Evolutionary conservation across 768 basidiomycete genomes (phyloP), one percentile per base, ranked within the genome.

Genomic region (Xerocomus brunneocitrinus): DNA sequence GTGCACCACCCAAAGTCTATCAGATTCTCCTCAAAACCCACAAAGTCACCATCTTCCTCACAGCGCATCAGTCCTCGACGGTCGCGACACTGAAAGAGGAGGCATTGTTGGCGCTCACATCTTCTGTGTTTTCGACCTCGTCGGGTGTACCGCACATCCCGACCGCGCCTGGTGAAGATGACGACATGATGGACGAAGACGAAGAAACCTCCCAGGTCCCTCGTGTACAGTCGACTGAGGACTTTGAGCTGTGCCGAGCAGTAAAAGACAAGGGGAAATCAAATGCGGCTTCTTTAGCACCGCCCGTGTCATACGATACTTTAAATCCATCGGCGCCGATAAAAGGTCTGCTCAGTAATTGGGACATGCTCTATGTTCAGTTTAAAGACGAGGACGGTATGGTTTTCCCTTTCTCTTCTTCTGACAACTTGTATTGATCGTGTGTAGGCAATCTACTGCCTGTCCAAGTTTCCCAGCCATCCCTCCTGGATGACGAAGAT

Each of bases 21-120:
- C 82, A 87, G 50, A 62, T 90, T 16, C 74, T 82, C n/a, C 67
- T 89, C 58, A 88, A 86, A 62, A 85, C 87, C 0, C 86, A 89
- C 73, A 87, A 81, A 58, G 71, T 86, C 48, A 84, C 84, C 6
- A 71, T 89, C 58, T 76, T 85, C 60, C 70, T 85, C 57, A 80
- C 82, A 7, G 75, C 77, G 9, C 68, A 76, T 39, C 82, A 80
- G 8, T 76, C 75, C 32, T 76, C 76, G 8, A 80, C 79, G 5
- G 72, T 91, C 62, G 74, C 69, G 12, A 71, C 73, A n/a, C 59
- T 89, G 39, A 90, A 90, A 63, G 68, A 73, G 35, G 83, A 89
- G 49, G 81, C 79, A 0, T 66, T 89, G 1, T 77, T 78, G 0
- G 87, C 87, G 8, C 74, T 91, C 32, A 69, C 70, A 9, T 76